Base-by-base conservation (phyloP, 2,329 filamentous ascomycete species). In the Sporothrix euskadiensis region DNA sequence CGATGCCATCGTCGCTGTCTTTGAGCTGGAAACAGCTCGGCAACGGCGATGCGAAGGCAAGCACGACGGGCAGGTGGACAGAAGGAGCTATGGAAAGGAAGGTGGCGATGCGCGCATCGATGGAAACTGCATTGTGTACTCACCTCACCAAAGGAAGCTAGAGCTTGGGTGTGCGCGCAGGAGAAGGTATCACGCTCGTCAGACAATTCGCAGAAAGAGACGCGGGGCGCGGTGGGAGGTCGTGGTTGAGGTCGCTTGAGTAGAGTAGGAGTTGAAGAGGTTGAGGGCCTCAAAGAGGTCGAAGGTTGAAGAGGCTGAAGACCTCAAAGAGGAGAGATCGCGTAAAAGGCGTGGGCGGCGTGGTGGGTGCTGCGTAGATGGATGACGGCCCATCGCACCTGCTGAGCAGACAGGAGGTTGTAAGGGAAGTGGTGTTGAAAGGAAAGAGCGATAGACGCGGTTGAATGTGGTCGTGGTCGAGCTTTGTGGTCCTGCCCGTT, bases 381-480 rank as follows among this genome's bases (percentile, higher is more conserved):
- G 35, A 30, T 71, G 73, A 72, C 63, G 63, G 73, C 69, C 69
- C 73, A 74, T 74, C 69, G 69, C 73, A 74, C 73, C 73, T 74
- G 73, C 70, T 44, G 26, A 49, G n/a, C n/a, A 26, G 54, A 41
- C 3, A n/a, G 35, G 16, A 56, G 35, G 9, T 63, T 35, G 22
- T 39, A 47, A 12, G 52, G 47, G 30, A 35, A 12, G 26, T 9
- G 65, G n/a, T 4, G 22, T 26, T 8, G 35, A n/a, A 41, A 6
- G 59, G 66, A 69, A 69, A 47, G 66, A 22, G 66, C 66, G 66
- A 69, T 68, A 35, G 61, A 47, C 61, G 61, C 61, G 61, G 19
- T 30, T 35, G 16, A 19, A 14, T 19, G 14, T 19, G 52, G 4
- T 22, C n/a, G 49, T 22, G 6, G 52, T 2, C 52, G 52, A 16